Conservation (phyloP, 2,329 filamentous ascomycete genomes). For the Ophiostoma piceae region DNA sequence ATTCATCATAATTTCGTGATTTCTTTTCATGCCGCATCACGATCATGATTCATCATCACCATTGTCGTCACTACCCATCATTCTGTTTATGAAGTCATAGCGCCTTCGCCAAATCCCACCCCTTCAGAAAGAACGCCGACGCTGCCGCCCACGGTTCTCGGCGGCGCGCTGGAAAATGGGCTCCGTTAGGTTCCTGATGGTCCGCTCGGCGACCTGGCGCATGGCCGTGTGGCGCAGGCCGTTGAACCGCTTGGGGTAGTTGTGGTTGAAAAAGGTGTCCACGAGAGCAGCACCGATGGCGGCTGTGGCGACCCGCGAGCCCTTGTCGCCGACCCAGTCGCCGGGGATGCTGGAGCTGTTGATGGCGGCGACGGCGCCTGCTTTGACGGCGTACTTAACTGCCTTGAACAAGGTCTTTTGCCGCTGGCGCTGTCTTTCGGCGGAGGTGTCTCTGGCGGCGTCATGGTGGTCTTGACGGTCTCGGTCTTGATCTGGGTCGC, state of each 20-base stretch:
- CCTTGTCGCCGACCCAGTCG: slow-evolving; percentile 30
- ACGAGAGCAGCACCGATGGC: slow-evolving; percentile 32
- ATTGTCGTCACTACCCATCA: too few species aligned
- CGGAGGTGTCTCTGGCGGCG: neutral
- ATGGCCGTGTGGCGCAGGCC: slow-evolving; percentile 31
- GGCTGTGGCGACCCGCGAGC: slow-evolving; percentile 30
- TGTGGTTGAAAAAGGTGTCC: slow-evolving; percentile 29
- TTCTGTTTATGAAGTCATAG: too few species aligned
- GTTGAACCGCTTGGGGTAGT: slow-evolving; percentile 27
- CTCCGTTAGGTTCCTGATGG: slow-evolving; percentile 28
- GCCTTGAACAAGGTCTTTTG: neutral
- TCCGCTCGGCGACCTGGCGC: slow-evolving; percentile 30
- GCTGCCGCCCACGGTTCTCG: neutral
- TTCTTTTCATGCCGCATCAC: too few species aligned
- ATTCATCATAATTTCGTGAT: too few species aligned
- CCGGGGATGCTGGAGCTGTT: slow-evolving; percentile 27
- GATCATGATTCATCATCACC: too few species aligned
- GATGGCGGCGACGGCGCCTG: slow-evolving; percentile 30
- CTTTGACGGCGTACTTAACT: slow-evolving; percentile 29
- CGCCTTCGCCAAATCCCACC: too few species aligned
- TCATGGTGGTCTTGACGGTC: neutral
- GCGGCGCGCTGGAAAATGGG: slow-evolving; percentile 25
- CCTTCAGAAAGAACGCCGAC: neutral
- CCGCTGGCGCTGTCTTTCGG: neutral
- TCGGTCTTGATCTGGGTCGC: neutral